Percentiles rank a stretch among this genome's conserved stretches.
Conservation (phyloP, 1,139 yeast species). For the Sugiyamaella neomexicana region DNA sequence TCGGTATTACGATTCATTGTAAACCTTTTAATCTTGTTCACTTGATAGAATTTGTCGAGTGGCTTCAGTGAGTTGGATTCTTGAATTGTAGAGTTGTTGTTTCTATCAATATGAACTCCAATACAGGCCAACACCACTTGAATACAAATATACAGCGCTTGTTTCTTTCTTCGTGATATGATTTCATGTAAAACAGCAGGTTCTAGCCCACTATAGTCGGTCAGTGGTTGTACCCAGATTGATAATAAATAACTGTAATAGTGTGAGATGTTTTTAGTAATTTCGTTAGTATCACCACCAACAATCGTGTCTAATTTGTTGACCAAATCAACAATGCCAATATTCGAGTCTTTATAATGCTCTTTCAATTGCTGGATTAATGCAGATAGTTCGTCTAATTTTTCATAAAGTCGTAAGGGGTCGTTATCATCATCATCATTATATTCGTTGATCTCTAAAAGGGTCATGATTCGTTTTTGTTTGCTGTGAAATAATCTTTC, state of each 20-base stretch:
- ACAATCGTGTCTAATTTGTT: conserved; percentile 20
- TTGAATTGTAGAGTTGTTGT: not conserved
- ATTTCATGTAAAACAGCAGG: conserved; percentile 11
- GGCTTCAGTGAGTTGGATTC: conserved; percentile 3
- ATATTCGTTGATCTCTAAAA: conserved; percentile 21
- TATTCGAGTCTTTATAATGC: conserved; percentile 41
- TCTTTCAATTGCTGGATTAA: conserved; percentile 44
- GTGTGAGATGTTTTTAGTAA: conserved; percentile 16
- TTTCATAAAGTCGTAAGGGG: conserved; percentile 5
- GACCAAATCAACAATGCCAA: conserved; percentile 29
- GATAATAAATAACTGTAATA: conserved; percentile 20
- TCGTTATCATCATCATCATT: not conserved
- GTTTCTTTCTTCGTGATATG: conserved; percentile 15
- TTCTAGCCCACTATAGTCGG: not conserved
- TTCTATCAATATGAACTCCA: conserved; percentile 22
- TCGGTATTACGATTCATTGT: conserved; percentile 5
- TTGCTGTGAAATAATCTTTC: conserved; percentile 22
- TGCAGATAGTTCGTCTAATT: conserved; percentile 9
- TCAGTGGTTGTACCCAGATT: conserved; percentile 28
- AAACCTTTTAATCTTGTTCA: not conserved
- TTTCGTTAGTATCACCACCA: conserved; percentile 19
- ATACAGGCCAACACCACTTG: conserved; percentile 26
- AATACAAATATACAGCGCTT: conserved; percentile 23
- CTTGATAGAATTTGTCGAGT: conserved; percentile 3
- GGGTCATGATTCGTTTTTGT: conserved; percentile 16